These are phyloP conservation scores for Talaromyces ruber DNA, from an alignment of 495 filamentous ascomycete genomes.

Conservation along the genomic window DNA sequence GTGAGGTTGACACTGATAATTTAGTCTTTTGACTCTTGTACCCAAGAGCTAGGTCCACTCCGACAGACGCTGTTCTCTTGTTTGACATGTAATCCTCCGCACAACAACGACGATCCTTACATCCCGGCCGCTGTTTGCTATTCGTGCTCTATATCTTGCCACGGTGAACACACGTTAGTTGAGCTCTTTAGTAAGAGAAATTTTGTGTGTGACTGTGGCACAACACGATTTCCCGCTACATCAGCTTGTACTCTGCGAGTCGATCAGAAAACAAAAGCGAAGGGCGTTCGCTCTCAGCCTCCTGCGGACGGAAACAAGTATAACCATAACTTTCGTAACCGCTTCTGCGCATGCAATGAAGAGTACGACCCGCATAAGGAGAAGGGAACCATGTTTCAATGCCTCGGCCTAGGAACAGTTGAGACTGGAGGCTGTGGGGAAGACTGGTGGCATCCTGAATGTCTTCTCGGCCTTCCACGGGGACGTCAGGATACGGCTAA, in stretches of 20 bases:
- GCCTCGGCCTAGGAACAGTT: slow-evolving; percentile 71
- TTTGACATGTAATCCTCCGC: slow-evolving; percentile 83
- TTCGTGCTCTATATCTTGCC: slow-evolving; percentile 91
- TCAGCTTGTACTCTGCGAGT: slow-evolving; percentile 71
- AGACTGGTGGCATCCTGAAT: slow-evolving; percentile 98
- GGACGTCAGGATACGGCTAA: slow-evolving; percentile 31
- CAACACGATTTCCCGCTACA: slow-evolving; percentile 61
- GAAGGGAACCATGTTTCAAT: slow-evolving; percentile 99
- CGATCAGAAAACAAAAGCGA: slow-evolving; percentile 61
- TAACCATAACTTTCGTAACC: slow-evolving; percentile 89
- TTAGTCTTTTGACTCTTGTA: slow-evolving; percentile 87
- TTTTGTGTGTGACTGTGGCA: slow-evolving; percentile 96
- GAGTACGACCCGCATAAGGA: slow-evolving; percentile 79
- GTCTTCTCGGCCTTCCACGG: slow-evolving; percentile 68
- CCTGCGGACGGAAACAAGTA: slow-evolving; percentile 72
- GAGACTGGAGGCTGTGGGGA: slow-evolving; percentile 88
- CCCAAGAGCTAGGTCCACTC: slow-evolving; percentile 73
- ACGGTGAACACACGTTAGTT: slow-evolving; percentile 89
- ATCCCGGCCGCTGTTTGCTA: slow-evolving; percentile 85
- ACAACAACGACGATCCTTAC: slow-evolving; percentile 51
- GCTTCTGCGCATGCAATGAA: slow-evolving; percentile 83
- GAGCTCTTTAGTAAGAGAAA: slow-evolving; percentile 94
- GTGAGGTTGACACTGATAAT: not conserved
- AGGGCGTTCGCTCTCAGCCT: slow-evolving; percentile 69
- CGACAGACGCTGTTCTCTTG: slow-evolving; percentile 86